Percentiles rank a stretch among this genome's conserved stretches.
phyloP scores from a whole-genome alignment of 257 asterid species.

The Penstemon eatonii region DNA sequence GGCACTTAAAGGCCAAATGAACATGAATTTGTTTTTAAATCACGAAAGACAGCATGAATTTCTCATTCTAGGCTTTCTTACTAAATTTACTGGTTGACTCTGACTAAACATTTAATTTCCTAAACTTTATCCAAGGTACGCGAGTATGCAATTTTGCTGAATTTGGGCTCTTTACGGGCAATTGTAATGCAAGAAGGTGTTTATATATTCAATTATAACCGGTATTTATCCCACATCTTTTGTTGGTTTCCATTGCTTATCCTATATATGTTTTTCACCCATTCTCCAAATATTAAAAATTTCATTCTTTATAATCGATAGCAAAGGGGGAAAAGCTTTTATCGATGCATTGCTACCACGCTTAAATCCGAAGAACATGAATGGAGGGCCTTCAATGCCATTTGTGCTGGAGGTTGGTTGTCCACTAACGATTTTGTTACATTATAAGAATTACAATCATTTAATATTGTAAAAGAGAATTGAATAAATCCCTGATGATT shows the following conservation, averaged over 20 bases:
- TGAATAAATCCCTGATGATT: no score
- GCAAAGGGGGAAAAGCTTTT: conserved; percentile 96
- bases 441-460: conserved; percentile 6
- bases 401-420: conserved; percentile 85
- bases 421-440: conserved; percentile 22
- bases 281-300: conserved; percentile 19
- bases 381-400: conserved; percentile 91
- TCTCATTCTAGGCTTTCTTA: conserved; percentile 21
- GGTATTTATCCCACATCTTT: conserved; percentile 45
- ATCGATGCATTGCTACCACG: conserved; percentile 89
- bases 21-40: conserved; percentile 11
- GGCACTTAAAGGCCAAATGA: conserved; percentile 21
- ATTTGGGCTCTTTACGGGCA: conserved; percentile 91
- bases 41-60: conserved; percentile 9
- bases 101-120: conserved; percentile 28
- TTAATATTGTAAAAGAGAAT: neutral
- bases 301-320: conserved; percentile 35
- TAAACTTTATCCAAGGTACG: conserved; percentile 59
- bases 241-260: conserved; percentile 16
- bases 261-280: conserved; percentile 5
- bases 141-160: conserved; percentile 86
- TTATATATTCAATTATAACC: conserved; percentile 87
- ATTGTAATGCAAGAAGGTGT: conserved; percentile 88
- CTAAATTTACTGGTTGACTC: conserved; percentile 21
- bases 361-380: conserved; percentile 66